Conservation (phyloP, 495 filamentous ascomycete species). For the Talaromyces ruber region DNA sequence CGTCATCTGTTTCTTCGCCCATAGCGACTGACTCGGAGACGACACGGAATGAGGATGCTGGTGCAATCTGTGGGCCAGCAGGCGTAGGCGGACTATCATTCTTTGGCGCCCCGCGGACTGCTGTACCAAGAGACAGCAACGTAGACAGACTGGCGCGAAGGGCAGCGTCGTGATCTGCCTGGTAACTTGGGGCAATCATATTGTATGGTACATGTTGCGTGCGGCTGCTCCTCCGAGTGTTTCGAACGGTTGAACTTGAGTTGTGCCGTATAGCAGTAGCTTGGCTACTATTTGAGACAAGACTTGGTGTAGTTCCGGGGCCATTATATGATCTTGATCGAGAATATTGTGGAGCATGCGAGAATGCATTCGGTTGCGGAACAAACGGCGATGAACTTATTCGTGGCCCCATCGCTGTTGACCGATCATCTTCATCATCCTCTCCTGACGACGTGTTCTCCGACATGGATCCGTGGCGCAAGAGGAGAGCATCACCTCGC, state of each 20-base stretch:
- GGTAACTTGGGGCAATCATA: conserved; percentile 67
- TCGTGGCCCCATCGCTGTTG: conserved; percentile 66
- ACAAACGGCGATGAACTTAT: conserved; percentile 56
- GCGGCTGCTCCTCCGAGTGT: conserved; percentile 18
- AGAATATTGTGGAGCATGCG: conserved; percentile 63
- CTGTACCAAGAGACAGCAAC: conserved; percentile 86
- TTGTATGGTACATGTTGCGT: conserved; percentile 45
- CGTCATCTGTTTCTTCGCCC: conserved; percentile 31
- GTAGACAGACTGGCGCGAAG: conserved; percentile 88
- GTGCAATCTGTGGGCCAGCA: conserved; percentile 25
- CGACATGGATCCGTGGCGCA: conserved; percentile 14
- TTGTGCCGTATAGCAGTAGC: conserved; percentile 28
- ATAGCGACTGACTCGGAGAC: conserved; percentile 71
- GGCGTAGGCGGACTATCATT: conserved; percentile 21
- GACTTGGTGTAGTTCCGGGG: conserved; percentile 30
- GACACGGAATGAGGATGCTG: conserved; percentile 43
- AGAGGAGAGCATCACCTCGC: conserved; percentile 12
- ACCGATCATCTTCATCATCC: conserved; percentile 61
- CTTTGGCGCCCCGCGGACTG: conserved; percentile 75
- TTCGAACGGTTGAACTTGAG: conserved; percentile 24
- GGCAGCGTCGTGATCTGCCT: conserved; percentile 86
- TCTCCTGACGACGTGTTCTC: conserved; percentile 25
- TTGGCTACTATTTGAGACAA: conserved; percentile 29
- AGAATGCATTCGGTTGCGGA: conserved; percentile 84
- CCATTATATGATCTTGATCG: conserved; percentile 38